These are phyloP conservation scores for Kitagawia praeruptora DNA, from an alignment of 129 eudicot genomes.

Conservation along the genomic window DNA sequence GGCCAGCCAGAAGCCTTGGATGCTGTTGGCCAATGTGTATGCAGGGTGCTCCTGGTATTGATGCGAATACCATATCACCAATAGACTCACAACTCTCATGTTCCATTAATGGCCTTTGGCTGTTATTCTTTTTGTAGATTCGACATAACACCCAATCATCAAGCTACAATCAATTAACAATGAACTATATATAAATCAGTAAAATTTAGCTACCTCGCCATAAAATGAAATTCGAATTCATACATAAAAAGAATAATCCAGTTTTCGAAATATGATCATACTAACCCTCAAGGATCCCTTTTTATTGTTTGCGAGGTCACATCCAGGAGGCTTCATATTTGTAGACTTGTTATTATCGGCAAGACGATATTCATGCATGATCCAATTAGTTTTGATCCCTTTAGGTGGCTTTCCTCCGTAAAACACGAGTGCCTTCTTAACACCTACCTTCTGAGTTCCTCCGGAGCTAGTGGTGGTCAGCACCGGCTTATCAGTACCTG, in stretches of 20 bases:
- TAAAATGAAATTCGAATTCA: not conserved
- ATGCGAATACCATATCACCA: constrained; percentile 28
- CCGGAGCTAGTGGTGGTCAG: constrained; percentile 35
- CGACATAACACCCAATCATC: constrained; percentile 98
- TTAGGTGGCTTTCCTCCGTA: constrained; percentile 90
- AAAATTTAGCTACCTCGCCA: not conserved
- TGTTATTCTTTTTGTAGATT: constrained; percentile 82
- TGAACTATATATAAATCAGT: not conserved
- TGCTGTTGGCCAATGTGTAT: constrained; percentile 27
- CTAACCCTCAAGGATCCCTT: constrained; percentile 70
- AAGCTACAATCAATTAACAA: constrained; percentile 26
- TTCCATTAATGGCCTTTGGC: constrained; percentile 49
- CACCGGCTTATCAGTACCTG: constrained; percentile 90
- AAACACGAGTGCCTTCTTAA: constrained; percentile 77
- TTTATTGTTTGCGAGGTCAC: constrained; percentile 43
- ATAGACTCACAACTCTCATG: constrained; percentile 40
- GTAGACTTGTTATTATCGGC: constrained; percentile 48
- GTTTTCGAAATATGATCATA: not conserved
- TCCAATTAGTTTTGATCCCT: constrained; percentile 88
- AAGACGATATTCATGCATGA: constrained; percentile 87
- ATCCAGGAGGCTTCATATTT: constrained; percentile 49
- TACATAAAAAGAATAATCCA: not conserved
- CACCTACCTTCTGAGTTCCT: constrained; percentile 77
- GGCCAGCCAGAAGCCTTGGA: constrained; percentile 10
- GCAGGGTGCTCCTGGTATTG: constrained; percentile 18